phyloP scores from a whole-genome alignment of 805 yeast species.

The Yarrowia osloensis region DNA sequence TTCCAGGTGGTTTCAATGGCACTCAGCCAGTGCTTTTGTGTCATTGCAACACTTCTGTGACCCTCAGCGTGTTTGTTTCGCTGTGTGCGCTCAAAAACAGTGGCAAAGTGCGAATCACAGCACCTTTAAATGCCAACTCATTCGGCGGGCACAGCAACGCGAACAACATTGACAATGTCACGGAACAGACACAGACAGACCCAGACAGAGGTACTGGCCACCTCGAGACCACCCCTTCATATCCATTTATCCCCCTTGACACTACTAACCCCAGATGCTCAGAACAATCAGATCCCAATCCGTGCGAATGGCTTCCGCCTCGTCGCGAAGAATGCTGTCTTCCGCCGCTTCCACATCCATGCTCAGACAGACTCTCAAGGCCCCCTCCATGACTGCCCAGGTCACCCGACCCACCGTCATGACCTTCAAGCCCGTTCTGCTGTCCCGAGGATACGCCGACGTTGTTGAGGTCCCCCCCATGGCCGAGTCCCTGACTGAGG shows the following conservation, averaged over 20 bases:
- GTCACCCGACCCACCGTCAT: conserved; percentile 31
- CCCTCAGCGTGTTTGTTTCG: not conserved
- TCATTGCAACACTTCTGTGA: not conserved
- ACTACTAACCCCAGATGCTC: conserved; percentile 28
- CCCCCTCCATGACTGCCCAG: conserved; percentile 25
- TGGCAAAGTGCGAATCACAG: no score
- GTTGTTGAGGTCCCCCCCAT: conserved; percentile 90
- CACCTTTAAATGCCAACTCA: no score
- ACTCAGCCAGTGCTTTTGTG: not conserved
- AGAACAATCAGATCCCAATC: conserved; percentile 28
- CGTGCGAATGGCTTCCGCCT: conserved; percentile 27
- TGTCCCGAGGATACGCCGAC: conserved; percentile 39
- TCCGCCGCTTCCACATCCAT: conserved; percentile 27
- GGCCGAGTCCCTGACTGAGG: conserved; percentile 99
- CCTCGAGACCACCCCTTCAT: no score
- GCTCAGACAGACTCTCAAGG: conserved; percentile 25
- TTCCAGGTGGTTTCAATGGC: not conserved
- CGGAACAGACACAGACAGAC: no score
- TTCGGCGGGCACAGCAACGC: no score
- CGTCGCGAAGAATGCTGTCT: conserved; percentile 21
- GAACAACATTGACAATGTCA: no score
- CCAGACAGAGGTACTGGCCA: no score
- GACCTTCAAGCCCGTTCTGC: conserved; percentile 21
- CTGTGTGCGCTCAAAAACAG: not conserved
- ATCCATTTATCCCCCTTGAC: no score